phyloP scores from a whole-genome alignment of 148 eudicot genomes.

The Fallopia convolvulus region DNA sequence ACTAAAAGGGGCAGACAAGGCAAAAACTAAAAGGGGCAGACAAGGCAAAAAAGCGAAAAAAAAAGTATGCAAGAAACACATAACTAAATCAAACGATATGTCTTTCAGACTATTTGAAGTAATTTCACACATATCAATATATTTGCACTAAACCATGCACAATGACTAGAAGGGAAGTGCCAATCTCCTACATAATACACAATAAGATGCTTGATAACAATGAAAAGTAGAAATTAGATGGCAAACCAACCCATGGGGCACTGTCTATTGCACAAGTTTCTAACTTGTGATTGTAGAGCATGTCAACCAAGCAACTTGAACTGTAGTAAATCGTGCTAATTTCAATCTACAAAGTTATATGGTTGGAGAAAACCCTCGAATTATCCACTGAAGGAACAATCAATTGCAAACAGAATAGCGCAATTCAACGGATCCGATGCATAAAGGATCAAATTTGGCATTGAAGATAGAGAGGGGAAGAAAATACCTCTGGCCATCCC shows the following conservation, averaged over 20 bases:
- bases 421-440: neutral
- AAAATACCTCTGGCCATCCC: constrained; percentile 51
- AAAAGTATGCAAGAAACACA: too few species aligned
- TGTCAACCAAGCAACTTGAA: neutral
- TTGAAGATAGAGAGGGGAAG: neutral
- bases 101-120: neutral
- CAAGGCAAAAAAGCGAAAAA: too few species aligned
- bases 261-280: neutral
- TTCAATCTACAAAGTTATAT: too few species aligned
- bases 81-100: neutral
- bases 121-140: neutral
- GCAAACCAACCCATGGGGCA: neutral
- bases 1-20: too few species aligned
- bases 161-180: too few species aligned
- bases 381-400: too few species aligned
- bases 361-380: too few species aligned
- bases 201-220: neutral
- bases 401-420: too few species aligned
- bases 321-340: neutral
- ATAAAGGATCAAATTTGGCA: neutral
- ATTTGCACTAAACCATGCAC: neutral
- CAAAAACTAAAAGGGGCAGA: too few species aligned
- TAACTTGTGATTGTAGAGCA: neutral
- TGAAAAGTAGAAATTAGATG: neutral
- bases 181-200: neutral